Conservation (phyloP, 129 eudicot species). For the Pseudognaphalium luteoalbum region DNA sequence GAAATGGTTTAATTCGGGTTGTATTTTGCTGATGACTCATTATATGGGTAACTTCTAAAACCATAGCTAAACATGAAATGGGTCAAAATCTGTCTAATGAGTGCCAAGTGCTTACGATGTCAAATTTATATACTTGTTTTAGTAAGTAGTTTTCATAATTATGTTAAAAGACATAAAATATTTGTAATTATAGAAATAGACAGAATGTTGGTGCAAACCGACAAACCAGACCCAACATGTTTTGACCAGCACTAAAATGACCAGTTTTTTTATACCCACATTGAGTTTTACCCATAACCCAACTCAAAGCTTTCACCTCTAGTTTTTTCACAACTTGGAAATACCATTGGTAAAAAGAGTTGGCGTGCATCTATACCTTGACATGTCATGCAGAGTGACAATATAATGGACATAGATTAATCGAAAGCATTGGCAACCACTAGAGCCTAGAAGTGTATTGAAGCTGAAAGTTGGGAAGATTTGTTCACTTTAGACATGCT, state of each 20-base stretch:
- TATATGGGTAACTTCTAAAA: background rate
- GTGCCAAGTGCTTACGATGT: no score
- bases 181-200: background rate
- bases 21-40: background rate
- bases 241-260: background rate
- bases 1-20: background rate
- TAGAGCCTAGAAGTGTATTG: background rate
- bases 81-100: background rate
- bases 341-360: background rate
- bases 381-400: background rate
- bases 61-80: background rate
- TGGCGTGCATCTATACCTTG: background rate
- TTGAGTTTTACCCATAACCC: background rate
- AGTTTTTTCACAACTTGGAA: background rate
- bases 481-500: constrained; percentile 1
- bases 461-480: background rate
- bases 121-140: no score
- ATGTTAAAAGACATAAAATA: no score
- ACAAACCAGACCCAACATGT: background rate
- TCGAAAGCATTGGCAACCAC: background rate
- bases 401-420: background rate
- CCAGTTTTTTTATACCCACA: background rate
- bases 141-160: background rate
- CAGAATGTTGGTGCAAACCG: background rate
- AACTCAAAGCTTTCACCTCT: background rate